Evolutionary conservation across 2,329 filamentous ascomycete species (phyloP).

Genomic region (Epichloe sp.): DNA sequence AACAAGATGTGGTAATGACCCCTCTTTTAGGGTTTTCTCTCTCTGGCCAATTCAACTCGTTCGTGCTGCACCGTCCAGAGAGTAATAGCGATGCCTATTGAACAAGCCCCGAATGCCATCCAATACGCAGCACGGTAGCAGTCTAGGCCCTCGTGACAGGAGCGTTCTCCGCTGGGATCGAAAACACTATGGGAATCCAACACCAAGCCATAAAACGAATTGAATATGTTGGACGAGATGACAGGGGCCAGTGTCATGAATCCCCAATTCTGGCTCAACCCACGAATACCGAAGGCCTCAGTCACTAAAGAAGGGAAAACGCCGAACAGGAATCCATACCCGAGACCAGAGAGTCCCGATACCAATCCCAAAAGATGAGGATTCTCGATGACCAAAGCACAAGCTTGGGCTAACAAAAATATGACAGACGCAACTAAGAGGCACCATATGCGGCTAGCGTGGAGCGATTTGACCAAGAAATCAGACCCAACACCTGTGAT

Average conservation of each 20-base stretch:
- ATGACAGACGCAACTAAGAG: conserved; percentile 63
- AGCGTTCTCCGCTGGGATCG: conserved; percentile 53
- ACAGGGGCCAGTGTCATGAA: conserved; percentile 86
- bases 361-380: conserved; percentile 66
- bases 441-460: conserved; percentile 83
- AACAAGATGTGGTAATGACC: neutral
- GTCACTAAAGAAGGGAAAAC: conserved; percentile 78
- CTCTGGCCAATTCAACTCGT: conserved; percentile 24
- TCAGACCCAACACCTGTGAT: conserved; percentile 71
- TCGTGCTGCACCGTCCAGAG: conserved; percentile 57
- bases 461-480: conserved; percentile 67
- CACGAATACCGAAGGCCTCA: conserved; percentile 81
- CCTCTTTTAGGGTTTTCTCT: conserved; percentile 10
- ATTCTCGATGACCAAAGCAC: conserved; percentile 60
- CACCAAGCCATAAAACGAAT: conserved; percentile 73
- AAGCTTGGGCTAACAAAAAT: conserved; percentile 69
- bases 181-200: conserved; percentile 70
- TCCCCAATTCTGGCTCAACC: conserved; percentile 91
- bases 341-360: conserved; percentile 73
- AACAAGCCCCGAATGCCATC: conserved; percentile 60
- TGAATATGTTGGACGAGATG: conserved; percentile 81
- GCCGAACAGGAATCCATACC: conserved; percentile 87
- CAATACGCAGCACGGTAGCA: conserved; percentile 77
- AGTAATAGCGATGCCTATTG: conserved; percentile 54
- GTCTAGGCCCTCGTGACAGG: conserved; percentile 62